Base-by-base conservation (phyloP, 2,329 filamentous ascomycete genomes). In the Ascochyta koolunga region DNA sequence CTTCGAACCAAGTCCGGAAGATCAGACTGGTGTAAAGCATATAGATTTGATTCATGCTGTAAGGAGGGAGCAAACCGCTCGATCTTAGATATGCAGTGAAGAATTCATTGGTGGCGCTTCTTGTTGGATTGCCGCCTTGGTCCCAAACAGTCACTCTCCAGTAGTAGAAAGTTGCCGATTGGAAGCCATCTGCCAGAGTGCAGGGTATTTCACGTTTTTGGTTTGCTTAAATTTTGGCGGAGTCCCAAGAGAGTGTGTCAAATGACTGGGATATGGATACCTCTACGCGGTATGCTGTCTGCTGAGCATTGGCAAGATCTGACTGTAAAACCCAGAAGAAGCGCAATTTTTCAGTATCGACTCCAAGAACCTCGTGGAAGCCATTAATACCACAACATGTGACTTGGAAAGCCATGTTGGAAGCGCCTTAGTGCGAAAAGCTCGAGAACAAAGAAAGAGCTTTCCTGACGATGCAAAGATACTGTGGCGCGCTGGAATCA, bases 11-110 rank as follows among this genome's bases (percentile, higher is more conserved):
- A 5, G 74, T 71, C 24, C 74, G 69, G 50, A 78, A 77, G 49
- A 78, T 77, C 11, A 78, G 65, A 31, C 74, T 76, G 4, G 71
- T 70, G 48, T 78, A 75, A 9, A 74, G 75, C 75, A 78, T 78
- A 54, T 78, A 77, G 16, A 70, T 76, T 46, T 77, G 74, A 44
- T 77, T 77, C 74, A 78, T 77, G 56, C 74, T 77, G 42, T 74
- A 77, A 1, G 74, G 75, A 8, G 75, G 76, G 15, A 77, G 51
- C 15, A 76, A 58, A 0, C 56, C 56, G 40, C 63, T 68, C 7
- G 67, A 70, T 40, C 72, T 63, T 10, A 75, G 73, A 32, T 77
- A 77, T 3, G 75, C 71, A 1, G 74, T 76, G 58, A 76, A 78
- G 50, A 77, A 76, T 40, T 73, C 69, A 25, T 76, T 72, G 15